phyloP scores from a whole-genome alignment of 495 filamentous ascomycete species.

The Pyrenula massariospora region DNA sequence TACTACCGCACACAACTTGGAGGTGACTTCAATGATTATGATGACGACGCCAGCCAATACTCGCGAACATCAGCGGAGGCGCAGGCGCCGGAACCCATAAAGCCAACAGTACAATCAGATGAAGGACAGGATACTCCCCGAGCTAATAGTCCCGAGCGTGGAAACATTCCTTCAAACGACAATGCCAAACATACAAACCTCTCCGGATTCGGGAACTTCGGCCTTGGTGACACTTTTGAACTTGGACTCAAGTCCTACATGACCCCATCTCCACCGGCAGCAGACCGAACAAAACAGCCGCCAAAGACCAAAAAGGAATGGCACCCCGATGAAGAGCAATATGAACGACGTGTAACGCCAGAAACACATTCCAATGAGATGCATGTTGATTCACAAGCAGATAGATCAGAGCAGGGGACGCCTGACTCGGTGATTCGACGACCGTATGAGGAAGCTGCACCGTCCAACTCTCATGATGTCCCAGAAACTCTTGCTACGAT shows the following conservation, averaged over 20 bases:
- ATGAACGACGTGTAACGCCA: conserved; percentile 48
- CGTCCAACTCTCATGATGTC: conserved; percentile 32
- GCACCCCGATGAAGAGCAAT: background rate
- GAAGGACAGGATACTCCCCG: conserved; percentile 24
- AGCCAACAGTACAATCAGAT: conserved; percentile 2
- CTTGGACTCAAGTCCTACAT: conserved; percentile 39
- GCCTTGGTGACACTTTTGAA: conserved; percentile 33
- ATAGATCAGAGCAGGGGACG: conserved; percentile 50
- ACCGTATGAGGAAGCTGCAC: conserved; percentile 35
- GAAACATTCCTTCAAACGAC: conserved; percentile 9
- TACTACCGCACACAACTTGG: conserved; percentile 27
- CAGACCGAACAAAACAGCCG: background rate
- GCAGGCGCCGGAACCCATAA: conserved; percentile 2
- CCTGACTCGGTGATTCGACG: conserved; percentile 92
- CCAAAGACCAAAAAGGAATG: conserved; percentile 15
- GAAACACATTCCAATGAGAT: conserved; percentile 33
- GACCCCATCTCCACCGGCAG: conserved; percentile 34
- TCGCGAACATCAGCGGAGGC: conserved; percentile 28
- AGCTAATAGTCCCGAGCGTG: conserved; percentile 10
- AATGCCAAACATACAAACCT: conserved; percentile 20
- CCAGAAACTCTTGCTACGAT: conserved; percentile 84
- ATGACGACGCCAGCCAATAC: conserved; percentile 39
- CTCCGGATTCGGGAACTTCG: conserved; percentile 34
- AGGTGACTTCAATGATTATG: conserved; percentile 9
- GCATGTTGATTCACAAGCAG: too few relatives aligned